These are phyloP conservation scores for Morella rubra DNA, from an alignment of 306 rosid species.

Conservation along the genomic window DNA sequence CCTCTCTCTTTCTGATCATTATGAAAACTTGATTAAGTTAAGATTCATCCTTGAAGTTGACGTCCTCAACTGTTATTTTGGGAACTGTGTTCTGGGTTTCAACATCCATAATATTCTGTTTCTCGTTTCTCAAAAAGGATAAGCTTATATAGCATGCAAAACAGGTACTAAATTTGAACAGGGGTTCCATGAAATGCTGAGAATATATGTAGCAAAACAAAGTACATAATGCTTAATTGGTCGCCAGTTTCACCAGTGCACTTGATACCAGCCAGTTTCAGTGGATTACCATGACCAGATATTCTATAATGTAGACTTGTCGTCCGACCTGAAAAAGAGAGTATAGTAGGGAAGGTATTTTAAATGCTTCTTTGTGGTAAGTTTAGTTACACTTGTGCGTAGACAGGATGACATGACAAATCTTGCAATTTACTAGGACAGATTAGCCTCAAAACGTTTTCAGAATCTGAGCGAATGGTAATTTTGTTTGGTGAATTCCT, in stretches of 20 bases:
- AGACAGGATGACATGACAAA: background rate
- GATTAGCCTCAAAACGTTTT: background rate
- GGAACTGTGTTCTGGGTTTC: too few relatives aligned
- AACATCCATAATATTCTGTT: too few relatives aligned
- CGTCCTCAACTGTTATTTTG: too few relatives aligned
- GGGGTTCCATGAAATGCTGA: too few relatives aligned
- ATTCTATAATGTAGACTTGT: background rate
- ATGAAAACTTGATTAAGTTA: background rate
- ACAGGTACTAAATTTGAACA: too few relatives aligned
- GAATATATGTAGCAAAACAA: background rate
- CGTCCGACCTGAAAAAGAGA: background rate
- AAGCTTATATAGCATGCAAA: too few relatives aligned
- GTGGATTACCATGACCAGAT: too few relatives aligned
- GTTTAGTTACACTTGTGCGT: too few relatives aligned
- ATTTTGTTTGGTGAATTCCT: too few relatives aligned
- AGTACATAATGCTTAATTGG: background rate
- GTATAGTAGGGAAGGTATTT: too few relatives aligned
- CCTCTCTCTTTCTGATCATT: slow-evolving; percentile 5
- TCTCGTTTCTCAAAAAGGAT: too few relatives aligned
- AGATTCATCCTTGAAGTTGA: background rate
- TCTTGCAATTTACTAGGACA: background rate
- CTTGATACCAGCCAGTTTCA: background rate
- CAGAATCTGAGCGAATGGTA: background rate
- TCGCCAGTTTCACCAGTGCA: background rate
- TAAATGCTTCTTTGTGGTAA: background rate